Base-by-base conservation (phyloP, 805 yeast species). In the Metschnikowia picachoensis region DNA sequence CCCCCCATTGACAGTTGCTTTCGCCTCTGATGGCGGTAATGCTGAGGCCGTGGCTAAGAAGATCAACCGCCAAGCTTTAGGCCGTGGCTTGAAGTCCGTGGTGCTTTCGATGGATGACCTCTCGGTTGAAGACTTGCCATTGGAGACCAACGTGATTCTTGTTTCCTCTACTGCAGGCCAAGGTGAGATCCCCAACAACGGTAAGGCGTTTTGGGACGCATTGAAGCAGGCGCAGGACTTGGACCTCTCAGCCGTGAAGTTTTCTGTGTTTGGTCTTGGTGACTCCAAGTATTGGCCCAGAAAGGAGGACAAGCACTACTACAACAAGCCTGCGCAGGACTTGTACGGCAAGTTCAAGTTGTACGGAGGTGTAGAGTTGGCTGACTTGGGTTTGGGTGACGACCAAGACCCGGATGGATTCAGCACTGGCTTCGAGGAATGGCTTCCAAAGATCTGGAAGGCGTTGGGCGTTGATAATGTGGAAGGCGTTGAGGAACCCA, bases 351-450 rank as follows among this genome's bases (percentile, higher is more conserved):
- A 84, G 52, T 68, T 92, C 51, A 71, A 69, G 52, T 70, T 84
- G 48, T 74, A 88, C 48, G 94, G 95, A 36, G 97, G 86, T 49
- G 80, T 76, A 49, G 81, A 80, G 49, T 69, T 92, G 44, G 78
- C 80, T 47, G 87, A 85, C 3, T 67, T 90, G 37, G 97, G 96
- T 15, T 73, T 87, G 39, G 98, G 98, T 68, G 97, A 92, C 66
- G 98, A 92, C 62, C 98, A 92, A 71, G 98, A 88, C 64, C 95
- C 96, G 17, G 97, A 92, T 72, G 97, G 97, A 16, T 90, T 76
- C 68, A 82, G 83, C 57, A 91, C 97, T 27, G 97, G 94, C n/a
- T 92, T 85, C 65, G 80, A 82, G 49, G 82, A 70, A 37, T 92
- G 97, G 97, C 92, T 88, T 66, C 78, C 85, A 17, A 73, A 76